A percentile compares a stretch with the other conserved stretches of the same genome.
These are phyloP conservation scores for Strigomonas oncopelti DNA, from an alignment of 208 protist species.

Conservation along the genomic window DNA sequence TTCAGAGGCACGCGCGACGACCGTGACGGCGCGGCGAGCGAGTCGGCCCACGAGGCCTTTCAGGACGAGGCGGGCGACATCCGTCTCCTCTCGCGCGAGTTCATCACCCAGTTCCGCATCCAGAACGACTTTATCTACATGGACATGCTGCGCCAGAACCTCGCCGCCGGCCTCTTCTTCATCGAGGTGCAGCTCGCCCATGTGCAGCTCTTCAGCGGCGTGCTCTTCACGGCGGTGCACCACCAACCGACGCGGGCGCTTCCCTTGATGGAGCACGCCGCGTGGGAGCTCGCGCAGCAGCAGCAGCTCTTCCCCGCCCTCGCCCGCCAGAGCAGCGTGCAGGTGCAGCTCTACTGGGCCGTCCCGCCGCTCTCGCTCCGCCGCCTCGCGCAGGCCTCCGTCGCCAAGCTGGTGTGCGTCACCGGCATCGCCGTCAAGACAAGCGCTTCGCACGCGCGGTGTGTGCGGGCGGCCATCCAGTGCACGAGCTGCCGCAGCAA, in stretches of 20 bases:
- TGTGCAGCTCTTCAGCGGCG: slow-evolving; percentile 78
- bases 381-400: slow-evolving; percentile 67
- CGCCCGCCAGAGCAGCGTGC: slow-evolving; percentile 65
- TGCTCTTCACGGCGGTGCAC: slow-evolving; percentile 69
- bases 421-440: slow-evolving; percentile 89
- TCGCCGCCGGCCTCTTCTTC: slow-evolving; percentile 78
- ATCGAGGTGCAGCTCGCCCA: slow-evolving; percentile 85
- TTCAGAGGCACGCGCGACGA: slow-evolving; percentile 52
- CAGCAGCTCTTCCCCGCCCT: slow-evolving; percentile 62
- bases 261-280: slow-evolving; percentile 80
- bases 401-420: slow-evolving; percentile 80
- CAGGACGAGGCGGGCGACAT: slow-evolving; percentile 27
- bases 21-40: slow-evolving; percentile 12
- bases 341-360: slow-evolving; percentile 88
- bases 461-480: slow-evolving; percentile 84
- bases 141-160: slow-evolving; percentile 78
- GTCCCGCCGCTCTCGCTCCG: slow-evolving; percentile 77
- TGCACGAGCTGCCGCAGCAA: slow-evolving; percentile 88
- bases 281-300: slow-evolving; percentile 75
- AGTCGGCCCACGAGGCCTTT: slow-evolving; percentile 1
- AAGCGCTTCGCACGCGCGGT: slow-evolving; percentile 75
- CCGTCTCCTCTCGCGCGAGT: slow-evolving; percentile 70
- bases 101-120: slow-evolving; percentile 76
- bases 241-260: slow-evolving; percentile 64
- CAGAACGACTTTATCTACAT: slow-evolving; percentile 84